A percentile compares a stretch with the other conserved stretches of the same genome.
These are phyloP conservation scores for Penicillium flavigenum DNA, from an alignment of 495 filamentous ascomycete genomes.

Conservation along the genomic window DNA sequence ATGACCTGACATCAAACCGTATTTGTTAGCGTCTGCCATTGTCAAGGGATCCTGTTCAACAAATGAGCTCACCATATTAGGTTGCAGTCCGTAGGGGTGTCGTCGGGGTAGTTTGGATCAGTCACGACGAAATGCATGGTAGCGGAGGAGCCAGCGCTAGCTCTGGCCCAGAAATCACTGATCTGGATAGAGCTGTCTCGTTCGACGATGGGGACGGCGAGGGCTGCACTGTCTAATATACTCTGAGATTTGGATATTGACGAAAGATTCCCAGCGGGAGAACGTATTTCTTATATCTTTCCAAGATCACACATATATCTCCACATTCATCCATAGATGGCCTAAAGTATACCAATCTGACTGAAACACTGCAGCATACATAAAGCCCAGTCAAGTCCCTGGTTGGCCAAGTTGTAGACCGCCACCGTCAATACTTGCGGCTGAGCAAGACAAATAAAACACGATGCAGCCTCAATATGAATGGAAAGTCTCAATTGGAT, in stretches of 20 bases:
- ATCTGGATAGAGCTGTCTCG: conserved; percentile 19
- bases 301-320: neutral
- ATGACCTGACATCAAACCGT: conserved; percentile 15
- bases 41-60: neutral
- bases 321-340: neutral
- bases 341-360: neutral
- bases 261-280: no score
- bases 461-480: neutral
- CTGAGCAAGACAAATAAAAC: neutral
- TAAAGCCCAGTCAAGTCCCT: neutral
- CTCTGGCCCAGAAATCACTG: conserved; percentile 20
- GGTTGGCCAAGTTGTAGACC: neutral
- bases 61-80: conserved; percentile 23
- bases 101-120: conserved; percentile 27
- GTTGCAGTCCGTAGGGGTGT: conserved; percentile 32
- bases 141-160: neutral
- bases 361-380: neutral
- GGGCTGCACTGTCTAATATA: conserved; percentile 9
- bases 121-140: conserved; percentile 28
- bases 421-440: neutral
- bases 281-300: no score
- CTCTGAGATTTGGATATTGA: neutral
- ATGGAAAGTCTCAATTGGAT: neutral
- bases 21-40: neutral
- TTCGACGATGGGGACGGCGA: conserved; percentile 18